Conservation (phyloP, 2,329 filamentous ascomycete genomes). For the Dendrostoma leiphaemia region DNA sequence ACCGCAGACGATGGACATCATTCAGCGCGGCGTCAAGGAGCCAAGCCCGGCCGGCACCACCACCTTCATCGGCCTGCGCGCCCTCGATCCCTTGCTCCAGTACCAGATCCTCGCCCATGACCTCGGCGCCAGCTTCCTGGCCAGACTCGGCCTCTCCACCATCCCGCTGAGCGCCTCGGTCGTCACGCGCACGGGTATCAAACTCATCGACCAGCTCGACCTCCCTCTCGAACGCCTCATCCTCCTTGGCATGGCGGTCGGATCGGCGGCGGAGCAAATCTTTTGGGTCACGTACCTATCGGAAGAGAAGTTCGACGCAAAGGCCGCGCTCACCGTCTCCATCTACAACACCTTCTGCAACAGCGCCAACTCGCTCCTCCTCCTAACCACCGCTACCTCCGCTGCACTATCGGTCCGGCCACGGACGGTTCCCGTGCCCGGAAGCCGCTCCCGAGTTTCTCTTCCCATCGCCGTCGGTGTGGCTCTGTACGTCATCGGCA, state of each 20-base stretch:
- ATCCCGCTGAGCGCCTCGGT: conserved; percentile 39
- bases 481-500: conserved; percentile 47
- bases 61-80: conserved; percentile 38
- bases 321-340: conserved; percentile 40
- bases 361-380: conserved; percentile 52
- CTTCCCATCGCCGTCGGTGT: conserved; percentile 44
- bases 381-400: conserved; percentile 48
- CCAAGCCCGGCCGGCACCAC: conserved; percentile 33
- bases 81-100: conserved; percentile 32
- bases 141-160: conserved; percentile 40
- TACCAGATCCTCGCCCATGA: conserved; percentile 29
- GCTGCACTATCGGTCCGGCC: conserved; percentile 24
- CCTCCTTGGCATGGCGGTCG: conserved; percentile 52
- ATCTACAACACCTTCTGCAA: conserved; percentile 55
- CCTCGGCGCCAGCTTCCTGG: conserved; percentile 45
- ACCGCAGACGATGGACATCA: conserved; percentile 28
- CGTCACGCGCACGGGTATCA: conserved; percentile 27
- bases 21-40: conserved; percentile 35
- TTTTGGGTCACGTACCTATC: conserved; percentile 48
- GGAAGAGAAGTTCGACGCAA: conserved; percentile 47
- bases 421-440: conserved; percentile 23
- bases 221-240: conserved; percentile 50
- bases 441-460: conserved; percentile 31
- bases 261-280: conserved; percentile 53
- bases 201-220: conserved; percentile 30